Base-by-base conservation (phyloP, 495 filamentous ascomycete species). In the Hapsidospora chrysogenum region DNA sequence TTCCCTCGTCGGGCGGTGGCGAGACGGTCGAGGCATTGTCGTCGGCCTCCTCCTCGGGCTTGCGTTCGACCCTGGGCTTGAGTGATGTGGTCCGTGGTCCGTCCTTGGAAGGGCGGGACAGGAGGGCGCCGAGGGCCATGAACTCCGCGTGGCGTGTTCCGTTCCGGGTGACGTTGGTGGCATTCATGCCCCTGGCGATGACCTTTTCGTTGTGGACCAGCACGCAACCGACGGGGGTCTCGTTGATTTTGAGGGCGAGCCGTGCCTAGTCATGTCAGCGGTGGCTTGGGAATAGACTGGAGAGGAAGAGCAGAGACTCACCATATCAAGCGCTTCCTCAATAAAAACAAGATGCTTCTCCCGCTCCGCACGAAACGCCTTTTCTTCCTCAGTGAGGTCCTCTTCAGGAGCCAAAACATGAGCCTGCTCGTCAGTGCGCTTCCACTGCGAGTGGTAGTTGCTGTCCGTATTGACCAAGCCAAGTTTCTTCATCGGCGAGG, bases 221-320 rank as follows among this genome's bases (percentile, higher is more conserved):
- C 14, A 96, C 84, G 60, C 92, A 96, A 34, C 89, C 92, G 11
- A 97, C 92, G 4, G 89, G 92, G 2, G 92, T 94, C 60, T 97
- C 89, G 41, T 85, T 78, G 27, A 62, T 76, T 17, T 56, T 45
- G n/a, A 96, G 72, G 11, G 89, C 89, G 36, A 76, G 66, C 42
- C 80, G 71, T 29, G 82, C 85, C 79, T 92, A 31, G 3, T 5
- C n/a, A 22, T 13, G 30, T 14, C 17, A 33, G 17, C 9, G 3
- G 10, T 23, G 5, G 20, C 10, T 13, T 17, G 20, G 23, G 1
- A 38, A 32, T 9, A 31, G 30, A 2, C 14, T 15, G 29, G 3
- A 17, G 17, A 21, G 21, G n/a, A 18, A 32, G 7, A 3, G 7
- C n/a, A 31, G 0, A 16, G 14, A 42, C 54, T 40, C 61, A 78